Evolutionary conservation across 768 basidiomycete genomes (phyloP).

Genomic region (Tricholoma matsutake): DNA sequence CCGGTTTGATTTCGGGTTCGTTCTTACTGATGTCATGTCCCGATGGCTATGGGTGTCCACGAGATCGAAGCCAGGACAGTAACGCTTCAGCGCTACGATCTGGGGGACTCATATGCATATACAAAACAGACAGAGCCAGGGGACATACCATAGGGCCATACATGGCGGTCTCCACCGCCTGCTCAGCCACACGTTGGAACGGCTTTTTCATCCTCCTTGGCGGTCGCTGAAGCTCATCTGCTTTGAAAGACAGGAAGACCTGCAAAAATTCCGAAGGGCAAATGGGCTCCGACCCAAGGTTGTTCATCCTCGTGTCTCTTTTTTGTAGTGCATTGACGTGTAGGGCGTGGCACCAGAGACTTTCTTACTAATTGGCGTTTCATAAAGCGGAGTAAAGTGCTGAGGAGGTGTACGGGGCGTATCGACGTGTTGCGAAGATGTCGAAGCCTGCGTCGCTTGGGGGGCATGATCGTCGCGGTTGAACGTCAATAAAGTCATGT

Average conservation of each 20-base stretch:
- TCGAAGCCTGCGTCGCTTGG: too few species aligned
- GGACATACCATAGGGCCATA: neutral
- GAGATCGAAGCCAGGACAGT: neutral
- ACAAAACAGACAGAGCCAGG: neutral
- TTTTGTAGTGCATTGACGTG: neutral
- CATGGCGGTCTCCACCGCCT: neutral
- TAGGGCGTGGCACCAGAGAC: neutral
- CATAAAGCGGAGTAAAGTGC: neutral
- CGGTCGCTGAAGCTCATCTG: neutral
- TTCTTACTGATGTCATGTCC: neutral
- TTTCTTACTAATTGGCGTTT: neutral
- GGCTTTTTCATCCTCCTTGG: neutral
- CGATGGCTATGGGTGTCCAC: neutral
- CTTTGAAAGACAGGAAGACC: neutral
- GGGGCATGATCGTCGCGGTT: too few species aligned
- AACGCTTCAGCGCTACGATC: neutral
- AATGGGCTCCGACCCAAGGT: neutral
- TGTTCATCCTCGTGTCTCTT: neutral
- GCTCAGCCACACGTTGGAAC: neutral
- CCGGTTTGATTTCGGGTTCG: neutral
- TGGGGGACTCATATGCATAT: neutral
- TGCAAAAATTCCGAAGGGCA: neutral
- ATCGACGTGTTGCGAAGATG: neutral
- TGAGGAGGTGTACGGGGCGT: neutral
- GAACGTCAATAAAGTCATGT: too few species aligned